Percentiles rank a stretch among this genome's conserved stretches.
phyloP scores from a whole-genome alignment of 2,329 filamentous ascomycete genomes.

The Lizonia empirigonia region DNA sequence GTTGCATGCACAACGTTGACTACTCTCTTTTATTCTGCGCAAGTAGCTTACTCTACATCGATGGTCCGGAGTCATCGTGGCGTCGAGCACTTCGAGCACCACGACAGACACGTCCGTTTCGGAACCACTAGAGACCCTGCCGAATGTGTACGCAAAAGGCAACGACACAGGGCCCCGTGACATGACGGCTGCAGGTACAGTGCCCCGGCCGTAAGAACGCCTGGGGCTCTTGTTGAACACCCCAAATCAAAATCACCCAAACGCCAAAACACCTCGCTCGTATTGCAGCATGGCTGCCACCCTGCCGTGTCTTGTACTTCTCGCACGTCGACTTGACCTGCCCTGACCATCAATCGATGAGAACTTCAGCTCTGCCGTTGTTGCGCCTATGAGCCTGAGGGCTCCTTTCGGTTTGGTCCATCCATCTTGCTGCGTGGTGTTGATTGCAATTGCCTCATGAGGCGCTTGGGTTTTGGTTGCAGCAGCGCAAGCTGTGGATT shows the following conservation, averaged over 20 bases:
- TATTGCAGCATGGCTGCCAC: neutral
- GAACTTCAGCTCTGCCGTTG: neutral
- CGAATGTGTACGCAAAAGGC: neutral
- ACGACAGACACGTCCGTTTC: neutral
- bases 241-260: neutral
- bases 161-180: too few relatives aligned
- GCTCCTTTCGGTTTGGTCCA: neutral
- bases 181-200: neutral
- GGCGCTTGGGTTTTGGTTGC: conserved; percentile 20
- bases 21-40: neutral
- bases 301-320: neutral
- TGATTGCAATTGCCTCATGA: neutral
- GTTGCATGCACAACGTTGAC: neutral
- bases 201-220: neutral
- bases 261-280: conserved; percentile 9
- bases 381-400: neutral
- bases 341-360: neutral
- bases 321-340: neutral
- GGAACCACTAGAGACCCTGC: neutral
- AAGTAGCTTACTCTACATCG: neutral
- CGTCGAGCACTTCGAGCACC: conserved; percentile 32
- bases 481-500: conserved; percentile 38
- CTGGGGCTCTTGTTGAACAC: neutral
- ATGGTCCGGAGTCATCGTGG: neutral
- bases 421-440: neutral